Base-by-base conservation (phyloP, 345 rosid species). In the Leavenworthia alabamica region DNA sequence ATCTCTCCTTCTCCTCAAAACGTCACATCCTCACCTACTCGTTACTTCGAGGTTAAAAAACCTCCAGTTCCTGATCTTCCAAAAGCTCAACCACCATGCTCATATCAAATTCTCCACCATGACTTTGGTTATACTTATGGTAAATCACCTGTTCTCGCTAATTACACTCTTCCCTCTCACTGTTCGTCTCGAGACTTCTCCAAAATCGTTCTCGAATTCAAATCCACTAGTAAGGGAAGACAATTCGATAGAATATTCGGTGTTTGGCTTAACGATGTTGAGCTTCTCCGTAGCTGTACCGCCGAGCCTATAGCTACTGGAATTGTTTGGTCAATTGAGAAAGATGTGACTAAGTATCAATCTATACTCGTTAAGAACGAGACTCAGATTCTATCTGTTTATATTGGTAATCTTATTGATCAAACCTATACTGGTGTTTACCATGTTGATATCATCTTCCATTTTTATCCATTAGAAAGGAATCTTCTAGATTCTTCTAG, bases 211-310 rank as follows among this genome's bases (percentile, higher is more conserved):
- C 82, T 91, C 15, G 90, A 88, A 47, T 88, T 88, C 82, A 81
- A 75, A 51, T 90, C 98, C 20, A 86, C 92, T 2, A 75, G 82
- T 73, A 67, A 58, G 70, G 98, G 98, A 24, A 75, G 83, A 40
- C 98, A 91, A 56, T 88, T 66, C 58, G 98, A 91, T 47, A 82
- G 96, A 13, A 91, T 91, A 7, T 86, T 88, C 52, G 98, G 98
- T 0, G 77, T 88, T 36, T 91, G 96, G 98, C 76, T 91, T 6
- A 80, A 81, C 29, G 96, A 96, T 0, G 90, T 83, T 0, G 98
- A 91, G 88, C 81, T 91, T 78, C 87, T 91, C 61, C 78, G 98
- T 50, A 83, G 98, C 78, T 91, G 98, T 77, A 81, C 96, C 11
- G 98, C 95, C 8, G 96, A 91, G 82, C 98, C 96, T 8, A 78